Percentiles rank a stretch among this genome's conserved stretches.
Conservation (phyloP, 805 yeast genomes). For the Wickerhamiella sergipiensis region DNA sequence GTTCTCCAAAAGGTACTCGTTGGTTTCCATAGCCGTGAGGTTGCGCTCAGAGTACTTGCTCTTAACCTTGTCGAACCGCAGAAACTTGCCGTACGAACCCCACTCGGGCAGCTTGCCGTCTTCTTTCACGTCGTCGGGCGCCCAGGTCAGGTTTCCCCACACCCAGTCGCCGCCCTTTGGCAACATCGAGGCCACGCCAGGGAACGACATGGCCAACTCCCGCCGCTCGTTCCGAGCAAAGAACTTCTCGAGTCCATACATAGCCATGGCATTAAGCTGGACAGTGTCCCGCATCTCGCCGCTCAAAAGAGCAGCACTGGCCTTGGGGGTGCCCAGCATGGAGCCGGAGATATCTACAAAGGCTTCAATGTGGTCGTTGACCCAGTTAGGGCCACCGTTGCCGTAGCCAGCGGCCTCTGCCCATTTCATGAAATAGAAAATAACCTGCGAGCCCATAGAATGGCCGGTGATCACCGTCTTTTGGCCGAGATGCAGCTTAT, state of each 20-base stretch:
- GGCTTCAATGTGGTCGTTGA: slow-evolving; percentile 68
- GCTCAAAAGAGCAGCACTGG: slow-evolving; percentile 79
- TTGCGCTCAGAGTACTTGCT: slow-evolving; percentile 36
- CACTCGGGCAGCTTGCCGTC: slow-evolving; percentile 11
- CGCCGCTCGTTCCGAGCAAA: slow-evolving; percentile 81
- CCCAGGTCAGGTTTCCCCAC: slow-evolving; percentile 63
- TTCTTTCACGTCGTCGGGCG: slow-evolving; percentile 53
- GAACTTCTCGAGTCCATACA: slow-evolving; percentile 87
- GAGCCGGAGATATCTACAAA: slow-evolving; percentile 82
- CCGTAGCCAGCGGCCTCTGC: slow-evolving; percentile 78
- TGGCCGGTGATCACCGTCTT: slow-evolving; percentile 77
- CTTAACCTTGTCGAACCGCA: slow-evolving; percentile 40
- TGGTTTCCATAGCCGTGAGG: slow-evolving; percentile 51
- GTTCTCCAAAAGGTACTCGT: slow-evolving; percentile 47
- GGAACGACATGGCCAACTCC: slow-evolving; percentile 73
- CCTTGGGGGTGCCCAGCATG: slow-evolving; percentile 87
- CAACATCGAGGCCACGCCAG: slow-evolving; percentile 91
- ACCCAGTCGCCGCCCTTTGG: slow-evolving; percentile 88
- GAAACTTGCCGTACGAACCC: slow-evolving; percentile 57
- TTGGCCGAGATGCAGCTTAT: slow-evolving; percentile 36
- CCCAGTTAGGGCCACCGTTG: slow-evolving; percentile 87
- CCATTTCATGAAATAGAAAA: slow-evolving; percentile 87
- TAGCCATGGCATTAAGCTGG: slow-evolving; percentile 81
- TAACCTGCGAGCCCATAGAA: slow-evolving; percentile 92
- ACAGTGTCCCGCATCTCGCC: slow-evolving; percentile 99